Evolutionary conservation across 805 yeast genomes (phyloP), one percentile per base, ranked within the genome.

Genomic region (Spathaspora arborariae): DNA sequence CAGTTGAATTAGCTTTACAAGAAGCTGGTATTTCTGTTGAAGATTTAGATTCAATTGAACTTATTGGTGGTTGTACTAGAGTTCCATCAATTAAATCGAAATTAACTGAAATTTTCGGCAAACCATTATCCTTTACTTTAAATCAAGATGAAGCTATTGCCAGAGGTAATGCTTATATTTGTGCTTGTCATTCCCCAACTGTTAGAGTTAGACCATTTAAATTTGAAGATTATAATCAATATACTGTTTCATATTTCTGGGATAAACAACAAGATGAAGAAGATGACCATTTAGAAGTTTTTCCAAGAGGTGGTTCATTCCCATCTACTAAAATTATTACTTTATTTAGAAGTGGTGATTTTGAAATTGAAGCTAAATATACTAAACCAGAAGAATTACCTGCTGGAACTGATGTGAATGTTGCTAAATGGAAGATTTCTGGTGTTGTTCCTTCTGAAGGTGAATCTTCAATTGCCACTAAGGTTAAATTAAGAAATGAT

Each of bases 131-230:
- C 36, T 86, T 87, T 78, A 95, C 98, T 58, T 82, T 95, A 74
- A 94, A 94, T 81, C 97, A 91, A 76, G 99, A 94, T 67, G 99
- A 94, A 80, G 97, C 99, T 53, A 86, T 92, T 67, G 98, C 99
- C 47, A 88, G 92, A 72, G 99, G 99, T 78, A 96, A 96, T 61
- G 97, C 99, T 42, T 94, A 94, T 74, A 87, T 94, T 63, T 94
- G 99, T 72, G 99, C 99, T 57, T 88, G 90, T 76, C 98, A 91
- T 79, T 92, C 98, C 30, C 99, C 99, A 72, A 91, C 97, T 55
- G 82, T 94, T 62, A 88, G 99, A 76, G 99, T 94, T 45, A 87
- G 98, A 75, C 97, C 97, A 57, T 94, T 94, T 85, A 92, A 92
- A 75, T 94, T 91, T 67, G 97, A 92, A 76, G 99, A 94, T 70